Percentiles rank a stretch among this genome's conserved stretches.
Evolutionary conservation across 495 filamentous ascomycete genomes (phyloP).

Genomic region (Lichina pygmaea): DNA sequence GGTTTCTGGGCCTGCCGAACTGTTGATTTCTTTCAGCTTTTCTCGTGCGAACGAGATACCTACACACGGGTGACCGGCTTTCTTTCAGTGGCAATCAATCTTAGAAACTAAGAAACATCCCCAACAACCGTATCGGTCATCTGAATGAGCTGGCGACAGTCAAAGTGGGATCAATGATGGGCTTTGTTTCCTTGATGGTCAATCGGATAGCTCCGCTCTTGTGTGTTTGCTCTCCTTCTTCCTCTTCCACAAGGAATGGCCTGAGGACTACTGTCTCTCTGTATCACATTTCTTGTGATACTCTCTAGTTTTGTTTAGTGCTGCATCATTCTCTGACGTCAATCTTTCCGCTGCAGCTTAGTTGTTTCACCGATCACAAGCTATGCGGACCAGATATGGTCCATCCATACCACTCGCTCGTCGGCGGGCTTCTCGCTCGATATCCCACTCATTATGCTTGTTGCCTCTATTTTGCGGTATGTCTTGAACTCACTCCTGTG

Average conservation of each 20-base stretch:
- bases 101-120: too few species aligned
- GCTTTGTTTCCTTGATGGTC: conserved; percentile 2
- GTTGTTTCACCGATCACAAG: conserved; percentile 63
- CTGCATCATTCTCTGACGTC: background rate
- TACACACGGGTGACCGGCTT: too few species aligned
- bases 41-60: too few species aligned
- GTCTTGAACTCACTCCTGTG: conserved; percentile 5
- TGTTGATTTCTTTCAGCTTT: too few species aligned
- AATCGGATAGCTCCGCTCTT: conserved; percentile 2
- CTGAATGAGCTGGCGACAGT: too few species aligned
- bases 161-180: background rate
- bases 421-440: conserved; percentile 77
- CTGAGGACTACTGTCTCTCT: too few species aligned
- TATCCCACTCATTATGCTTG: conserved; percentile 93
- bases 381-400: conserved; percentile 76
- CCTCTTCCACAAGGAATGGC: background rate
- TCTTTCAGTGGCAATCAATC: too few species aligned
- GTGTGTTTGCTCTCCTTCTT: background rate
- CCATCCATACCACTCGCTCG: conserved; percentile 54
- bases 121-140: too few species aligned
- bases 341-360: conserved; percentile 10
- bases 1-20: too few species aligned
- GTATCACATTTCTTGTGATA: too few species aligned
- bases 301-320: background rate
- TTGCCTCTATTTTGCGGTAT: conserved; percentile 74